Evolutionary conservation across 108 stramenopile species (phyloP), one percentile per base, ranked within the genome.

Genomic region (Parmales sp.): DNA sequence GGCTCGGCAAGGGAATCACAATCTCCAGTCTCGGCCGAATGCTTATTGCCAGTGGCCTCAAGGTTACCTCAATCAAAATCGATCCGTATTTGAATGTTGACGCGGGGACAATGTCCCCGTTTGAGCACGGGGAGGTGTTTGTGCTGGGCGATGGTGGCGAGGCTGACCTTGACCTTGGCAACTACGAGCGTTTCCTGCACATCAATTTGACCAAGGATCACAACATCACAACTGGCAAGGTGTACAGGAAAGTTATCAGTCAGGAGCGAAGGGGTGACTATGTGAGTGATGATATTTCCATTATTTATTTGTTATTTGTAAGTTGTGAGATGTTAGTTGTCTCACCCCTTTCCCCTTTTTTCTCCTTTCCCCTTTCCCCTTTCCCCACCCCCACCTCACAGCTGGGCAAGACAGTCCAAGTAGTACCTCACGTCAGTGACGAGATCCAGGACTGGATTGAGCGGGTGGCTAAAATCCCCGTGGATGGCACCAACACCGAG

Each of bases 161-260:
- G 76, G 83, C 88, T 1, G 92, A 93, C 54, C 74, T 93, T 43
- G 92, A 93, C 68, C 76, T 93, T 5, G 92, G 92, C n/a, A 93
- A 93, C 78, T 93, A 93, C 67, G 92, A 93, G 77, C 78, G 90
- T 2, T 93, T 91, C 69, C 78, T 93, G 36, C 78, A 76, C 67
- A 71, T 91, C 26, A 77, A 67, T 7, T 74, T 93, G 45, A 87
- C 87, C 13, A 76, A 67, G 64, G 86, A 90, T 29, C 89, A 91
- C 75, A 93, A 93, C 84, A 89, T 93, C 76, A 93, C 90, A 38
- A 90, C 92, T 16, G 92, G 90, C 13, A 93, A 93, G 80, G 81
- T 93, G 8, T 94, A 94, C 80, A 69, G 83, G 41, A 74, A 76
- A 45, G 92, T 94, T n/a, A 90, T 94, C 51, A 67, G 72, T 18